Percentiles rank a stretch among this genome's conserved stretches.
These are phyloP conservation scores for Globisporangium mamillatum DNA, from an alignment of 352 stramenopile species.

Conservation along the genomic window DNA sequence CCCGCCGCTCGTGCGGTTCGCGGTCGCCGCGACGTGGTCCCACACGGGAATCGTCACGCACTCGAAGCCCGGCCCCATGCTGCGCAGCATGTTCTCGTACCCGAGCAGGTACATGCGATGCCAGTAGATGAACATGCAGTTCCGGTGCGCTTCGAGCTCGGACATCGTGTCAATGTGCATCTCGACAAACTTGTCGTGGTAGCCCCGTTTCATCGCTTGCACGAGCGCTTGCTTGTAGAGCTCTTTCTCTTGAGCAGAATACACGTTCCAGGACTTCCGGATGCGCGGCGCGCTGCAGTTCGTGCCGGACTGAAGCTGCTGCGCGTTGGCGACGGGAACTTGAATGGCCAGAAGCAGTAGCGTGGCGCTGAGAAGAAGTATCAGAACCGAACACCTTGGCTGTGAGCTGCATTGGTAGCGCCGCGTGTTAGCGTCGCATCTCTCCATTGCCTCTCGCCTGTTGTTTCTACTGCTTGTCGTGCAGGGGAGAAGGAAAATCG, in stretches of 20 bases:
- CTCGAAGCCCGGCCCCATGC: slow-evolving; percentile 18
- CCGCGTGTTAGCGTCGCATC: too few species aligned
- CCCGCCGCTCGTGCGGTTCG: slow-evolving; percentile 12
- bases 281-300: slow-evolving; percentile 20
- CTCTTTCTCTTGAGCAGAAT: slow-evolving; percentile 32
- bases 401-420: too few species aligned
- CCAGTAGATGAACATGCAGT: slow-evolving; percentile 77
- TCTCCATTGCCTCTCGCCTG: too few species aligned
- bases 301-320: neutral
- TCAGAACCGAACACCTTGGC: neutral
- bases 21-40: slow-evolving; percentile 41
- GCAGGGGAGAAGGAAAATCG: too few species aligned
- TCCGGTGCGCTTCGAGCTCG: slow-evolving; percentile 44
- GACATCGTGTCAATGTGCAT: slow-evolving; percentile 28
- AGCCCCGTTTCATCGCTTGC: slow-evolving; percentile 38
- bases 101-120: slow-evolving; percentile 57
- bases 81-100: too few species aligned
- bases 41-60: slow-evolving; percentile 68
- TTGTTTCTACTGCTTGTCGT: too few species aligned
- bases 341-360: neutral
- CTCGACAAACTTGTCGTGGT: slow-evolving; percentile 53
- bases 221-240: slow-evolving; percentile 34
- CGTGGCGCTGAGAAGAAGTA: neutral
- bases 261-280: slow-evolving; percentile 45
- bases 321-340: neutral